Evolutionary conservation across 2,329 filamentous ascomycete species (phyloP).

Genomic region (Phyllosticta capitalensis): DNA sequence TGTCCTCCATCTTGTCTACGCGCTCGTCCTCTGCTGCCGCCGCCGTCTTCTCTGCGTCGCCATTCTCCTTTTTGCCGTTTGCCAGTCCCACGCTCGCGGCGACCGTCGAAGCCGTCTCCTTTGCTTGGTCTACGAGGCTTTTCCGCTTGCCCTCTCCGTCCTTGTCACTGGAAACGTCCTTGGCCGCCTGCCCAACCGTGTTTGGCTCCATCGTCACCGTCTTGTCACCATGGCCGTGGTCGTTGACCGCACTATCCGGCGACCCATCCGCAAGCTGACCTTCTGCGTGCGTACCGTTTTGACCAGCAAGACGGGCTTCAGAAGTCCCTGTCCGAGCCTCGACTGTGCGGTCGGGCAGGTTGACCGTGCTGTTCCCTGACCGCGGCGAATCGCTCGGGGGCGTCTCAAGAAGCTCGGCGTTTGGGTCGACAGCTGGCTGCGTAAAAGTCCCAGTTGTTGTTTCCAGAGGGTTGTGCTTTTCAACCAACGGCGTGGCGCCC

Average conservation of each 20-base stretch:
- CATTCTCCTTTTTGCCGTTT: constrained; percentile 12
- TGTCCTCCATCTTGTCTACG: constrained; percentile 21
- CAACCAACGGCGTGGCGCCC: constrained; percentile 16
- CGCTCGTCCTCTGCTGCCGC: constrained; percentile 16
- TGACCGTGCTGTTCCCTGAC: constrained; percentile 4
- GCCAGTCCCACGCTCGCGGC: constrained; percentile 27
- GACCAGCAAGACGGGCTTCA: constrained; percentile 31
- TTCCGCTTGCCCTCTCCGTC: constrained; percentile 22
- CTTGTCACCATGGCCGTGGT: constrained; percentile 36
- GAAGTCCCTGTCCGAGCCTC: constrained; percentile 30
- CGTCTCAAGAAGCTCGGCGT: background rate
- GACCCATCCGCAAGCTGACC: constrained; percentile 35
- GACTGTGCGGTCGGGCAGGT: constrained; percentile 20
- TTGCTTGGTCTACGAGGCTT: constrained; percentile 35
- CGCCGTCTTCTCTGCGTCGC: background rate
- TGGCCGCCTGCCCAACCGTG: constrained; percentile 41
- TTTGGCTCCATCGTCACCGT: constrained; percentile 38
- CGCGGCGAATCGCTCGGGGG: background rate
- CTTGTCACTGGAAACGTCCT: constrained; percentile 32
- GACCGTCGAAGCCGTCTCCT: constrained; percentile 23
- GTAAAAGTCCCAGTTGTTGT: constrained; percentile 28
- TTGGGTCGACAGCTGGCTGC: constrained; percentile 22
- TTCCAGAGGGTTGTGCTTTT: constrained; percentile 10
- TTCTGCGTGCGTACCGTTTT: constrained; percentile 34
- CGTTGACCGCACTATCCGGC: constrained; percentile 28